Evolutionary conservation across 768 basidiomycete genomes (phyloP).

Genomic region (Cystofilobasidium capitatum): DNA sequence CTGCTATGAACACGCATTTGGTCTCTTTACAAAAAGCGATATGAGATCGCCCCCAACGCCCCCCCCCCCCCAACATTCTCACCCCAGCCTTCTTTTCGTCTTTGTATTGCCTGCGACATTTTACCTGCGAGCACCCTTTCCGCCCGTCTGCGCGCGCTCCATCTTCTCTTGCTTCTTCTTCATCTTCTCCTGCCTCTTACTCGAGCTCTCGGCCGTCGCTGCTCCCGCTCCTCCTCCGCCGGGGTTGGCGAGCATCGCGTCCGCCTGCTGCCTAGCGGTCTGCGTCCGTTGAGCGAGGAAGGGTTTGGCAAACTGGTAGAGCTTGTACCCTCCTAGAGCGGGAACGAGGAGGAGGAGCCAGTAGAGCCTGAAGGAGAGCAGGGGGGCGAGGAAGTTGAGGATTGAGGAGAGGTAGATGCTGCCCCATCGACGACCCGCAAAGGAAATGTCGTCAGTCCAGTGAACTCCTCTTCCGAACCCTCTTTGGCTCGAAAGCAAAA

Average conservation of each 20-base stretch:
- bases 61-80: no score
- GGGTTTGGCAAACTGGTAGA: background rate
- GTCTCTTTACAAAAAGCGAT: no score
- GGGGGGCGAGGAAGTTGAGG: background rate
- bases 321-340: background rate
- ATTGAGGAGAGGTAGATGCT: background rate
- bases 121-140: background rate
- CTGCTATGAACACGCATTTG: no score
- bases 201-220: constrained; percentile 5
- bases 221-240: background rate
- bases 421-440: background rate
- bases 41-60: no score
- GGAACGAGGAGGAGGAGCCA: background rate
- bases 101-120: background rate
- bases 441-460: background rate
- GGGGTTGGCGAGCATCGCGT: background rate
- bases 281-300: background rate
- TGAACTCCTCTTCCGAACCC: no score
- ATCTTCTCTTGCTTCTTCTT: constrained; percentile 14
- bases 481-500: no score
- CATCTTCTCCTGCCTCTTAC: constrained; percentile 1
- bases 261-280: background rate
- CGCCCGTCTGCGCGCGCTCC: background rate
- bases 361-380: constrained; percentile 4
- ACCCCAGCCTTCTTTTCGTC: background rate